These are phyloP conservation scores for Rhizopogon salebrosus DNA, from an alignment of 768 basidiomycete genomes.

Conservation along the genomic window DNA sequence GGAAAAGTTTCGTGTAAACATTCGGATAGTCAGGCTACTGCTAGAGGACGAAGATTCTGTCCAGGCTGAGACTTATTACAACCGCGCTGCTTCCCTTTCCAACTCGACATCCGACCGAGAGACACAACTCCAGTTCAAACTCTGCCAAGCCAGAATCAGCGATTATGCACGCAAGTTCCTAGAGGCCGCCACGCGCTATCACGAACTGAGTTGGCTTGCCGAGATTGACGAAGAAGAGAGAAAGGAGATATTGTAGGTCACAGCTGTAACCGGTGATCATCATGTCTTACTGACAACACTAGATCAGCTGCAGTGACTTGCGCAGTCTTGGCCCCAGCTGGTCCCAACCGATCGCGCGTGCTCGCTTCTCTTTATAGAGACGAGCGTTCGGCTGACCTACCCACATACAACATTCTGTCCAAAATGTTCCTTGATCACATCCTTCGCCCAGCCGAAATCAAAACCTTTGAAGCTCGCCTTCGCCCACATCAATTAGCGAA, in stretches of 20 bases:
- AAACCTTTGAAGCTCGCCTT: constrained; percentile 82
- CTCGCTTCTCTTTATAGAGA: constrained; percentile 92
- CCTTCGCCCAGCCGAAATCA: constrained; percentile 82
- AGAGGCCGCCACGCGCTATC: constrained; percentile 91
- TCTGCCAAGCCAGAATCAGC: constrained; percentile 91
- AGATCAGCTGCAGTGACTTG: constrained; percentile 93
- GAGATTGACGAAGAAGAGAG: constrained; percentile 95
- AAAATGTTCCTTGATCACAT: constrained; percentile 99
- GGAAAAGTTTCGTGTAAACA: constrained; percentile 86
- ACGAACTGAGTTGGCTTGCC: constrained; percentile 87
- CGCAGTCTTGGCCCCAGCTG: constrained; percentile 94
- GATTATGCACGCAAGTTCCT: constrained; percentile 91
- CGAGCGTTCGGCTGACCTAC: constrained; percentile 77
- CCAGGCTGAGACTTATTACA: constrained; percentile 97
- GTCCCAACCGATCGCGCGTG: constrained; percentile 90
- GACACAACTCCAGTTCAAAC: constrained; percentile 79
- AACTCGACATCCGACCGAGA: constrained; percentile 77
- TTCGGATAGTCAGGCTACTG: constrained; percentile 89
- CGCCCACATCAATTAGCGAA: constrained; percentile 94
- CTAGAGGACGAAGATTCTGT: constrained; percentile 96
- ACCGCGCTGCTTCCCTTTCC: constrained; percentile 87
- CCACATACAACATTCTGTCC: constrained; percentile 83
- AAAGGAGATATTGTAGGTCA: constrained; percentile 77
- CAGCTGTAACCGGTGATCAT: constrained; percentile 1
- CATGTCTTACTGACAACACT: constrained; percentile 7